Evolutionary conservation across 2,329 filamentous ascomycete genomes (phyloP), one percentile per base, ranked within the genome.

Genomic region (Stemphylium vesicarium): DNA sequence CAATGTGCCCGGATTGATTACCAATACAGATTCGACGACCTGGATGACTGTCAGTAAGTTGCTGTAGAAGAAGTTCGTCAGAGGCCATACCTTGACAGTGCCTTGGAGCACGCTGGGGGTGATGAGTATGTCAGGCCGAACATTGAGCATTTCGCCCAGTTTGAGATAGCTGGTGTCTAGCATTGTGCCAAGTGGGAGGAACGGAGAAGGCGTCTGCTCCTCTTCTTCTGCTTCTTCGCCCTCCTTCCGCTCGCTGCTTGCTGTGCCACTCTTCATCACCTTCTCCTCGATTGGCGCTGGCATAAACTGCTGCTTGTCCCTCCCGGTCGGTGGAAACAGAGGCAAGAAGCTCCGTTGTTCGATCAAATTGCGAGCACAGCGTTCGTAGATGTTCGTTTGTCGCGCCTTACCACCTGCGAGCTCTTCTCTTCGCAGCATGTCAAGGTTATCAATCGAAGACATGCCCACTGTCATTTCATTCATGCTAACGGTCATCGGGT

Each of bases 311-410:
- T 96, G 76, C 59, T 82, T 85, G 53, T 85, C 82, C 43, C 92
- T 83, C 45, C 89, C 86, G 11, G 87, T 83, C 0, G 94, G 88
- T 5, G 95, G 95, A 70, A 93, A 97, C 0, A 98, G 78, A 0
- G 95, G 95, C 68, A 92, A 92, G 75, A 93, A 98, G 70, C 95
- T 92, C 6, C 93, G 82, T 77, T 98, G 95, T 76, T 96, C 90
- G 53, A 99, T 85, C 15, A 99, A 75, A 63, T 95, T 88, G 16
- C 87, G 84, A 5, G 89, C 86, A 41, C 93, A 77, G n/a, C 94
- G 80, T 13, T 87, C 85, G 67, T 94, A 81, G 22, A 90, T 66
- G 63, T 90, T 86, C 0, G 81, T 74, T 48, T 87, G 83, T 8
- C 74, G 73, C 0, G 83, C 82, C 43, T 80, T 81, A 1, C 83